phyloP scores from a whole-genome alignment of 1,284 basidiomycete genomes.

The Somion occarium region DNA sequence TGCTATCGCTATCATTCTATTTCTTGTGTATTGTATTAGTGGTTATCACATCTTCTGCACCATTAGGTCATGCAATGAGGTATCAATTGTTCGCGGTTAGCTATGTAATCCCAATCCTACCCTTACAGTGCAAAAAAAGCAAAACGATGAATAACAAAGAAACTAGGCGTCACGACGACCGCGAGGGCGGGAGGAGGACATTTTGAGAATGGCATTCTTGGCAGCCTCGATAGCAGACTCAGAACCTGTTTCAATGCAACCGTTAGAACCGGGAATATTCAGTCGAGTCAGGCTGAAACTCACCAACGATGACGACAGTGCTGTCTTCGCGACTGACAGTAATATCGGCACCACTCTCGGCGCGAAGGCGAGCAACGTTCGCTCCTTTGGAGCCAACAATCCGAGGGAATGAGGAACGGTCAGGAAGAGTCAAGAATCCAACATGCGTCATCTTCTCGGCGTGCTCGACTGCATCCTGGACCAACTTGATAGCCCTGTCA shows the following conservation, averaged over 20 bases:
- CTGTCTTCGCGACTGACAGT: slow-evolving; percentile 82
- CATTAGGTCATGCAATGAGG: neutral
- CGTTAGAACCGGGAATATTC: slow-evolving; percentile 5
- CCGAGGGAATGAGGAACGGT: slow-evolving; percentile 75
- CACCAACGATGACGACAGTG: slow-evolving; percentile 81
- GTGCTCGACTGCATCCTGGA: slow-evolving; percentile 69
- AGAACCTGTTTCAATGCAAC: slow-evolving; percentile 40
- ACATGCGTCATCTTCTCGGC: slow-evolving; percentile 72
- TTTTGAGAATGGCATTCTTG: slow-evolving; percentile 76
- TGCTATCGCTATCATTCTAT: neutral
- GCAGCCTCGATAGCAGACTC: slow-evolving; percentile 70
- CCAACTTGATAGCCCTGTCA: slow-evolving; percentile 64
- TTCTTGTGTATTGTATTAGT: neutral
- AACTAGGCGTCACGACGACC: slow-evolving; percentile 33
- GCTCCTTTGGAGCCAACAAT: slow-evolving; percentile 87
- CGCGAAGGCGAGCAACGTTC: slow-evolving; percentile 81
- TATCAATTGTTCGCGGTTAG: neutral
- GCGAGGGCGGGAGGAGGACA: slow-evolving; percentile 46
- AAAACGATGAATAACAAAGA: neutral
- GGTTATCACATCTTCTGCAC: neutral
- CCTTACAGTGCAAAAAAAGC: neutral
- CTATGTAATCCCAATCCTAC: neutral
- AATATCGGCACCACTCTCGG: slow-evolving; percentile 86
- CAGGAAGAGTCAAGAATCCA: slow-evolving; percentile 73
- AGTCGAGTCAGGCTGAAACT: slow-evolving; percentile 23